Evolutionary conservation across 768 basidiomycete genomes (phyloP), one percentile per base, ranked within the genome.

Genomic region (Panaeolus cyanescens): DNA sequence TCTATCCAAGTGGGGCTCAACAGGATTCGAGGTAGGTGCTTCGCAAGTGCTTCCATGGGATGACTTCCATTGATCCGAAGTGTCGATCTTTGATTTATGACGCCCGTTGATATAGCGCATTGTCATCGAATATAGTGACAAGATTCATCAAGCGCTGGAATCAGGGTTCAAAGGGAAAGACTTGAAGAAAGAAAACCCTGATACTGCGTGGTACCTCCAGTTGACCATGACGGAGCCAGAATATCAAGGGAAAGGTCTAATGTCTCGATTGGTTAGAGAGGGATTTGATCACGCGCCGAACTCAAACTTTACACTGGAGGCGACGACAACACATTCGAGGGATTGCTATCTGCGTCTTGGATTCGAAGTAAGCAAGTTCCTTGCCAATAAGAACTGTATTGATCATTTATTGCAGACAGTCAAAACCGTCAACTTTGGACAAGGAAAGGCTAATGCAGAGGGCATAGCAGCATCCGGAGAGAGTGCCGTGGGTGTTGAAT

Each of bases 201-300:
- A 74, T 15, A 62, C 65, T 17, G 66, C 45, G 15, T 77, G 73
- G 72, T 71, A 75, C 55, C 62, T 77, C 31, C 68, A 71, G 34
- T 54, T 70, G 17, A 66, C 68, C 5, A 62, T 65, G 56, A 73
- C 72, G 2, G 64, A 68, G 31, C 73, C 74, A 25, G 68, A 67
- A 4, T 64, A 64, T 54, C 69, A 73, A 61, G 72, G 72, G 20
- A 60, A 66, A 67, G 74, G 75, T 4, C 62, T 65, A 12, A 66
- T 74, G 68, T 72, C 45, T 50, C 45, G 45, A 50, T 50, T 50
- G 45, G 5, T 71, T 2, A 61, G 65, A 19, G 71, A 72, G 53
- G 62, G 56, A 20, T 69, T 62, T 50, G 61, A 53, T 4, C 32
- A 67, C 58, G 64, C 65, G 9, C 65, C 67, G 1, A 39, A 58